These are phyloP conservation scores for Malassezia sp. DNA, from an alignment of 1,284 basidiomycete species.

Conservation along the genomic window DNA sequence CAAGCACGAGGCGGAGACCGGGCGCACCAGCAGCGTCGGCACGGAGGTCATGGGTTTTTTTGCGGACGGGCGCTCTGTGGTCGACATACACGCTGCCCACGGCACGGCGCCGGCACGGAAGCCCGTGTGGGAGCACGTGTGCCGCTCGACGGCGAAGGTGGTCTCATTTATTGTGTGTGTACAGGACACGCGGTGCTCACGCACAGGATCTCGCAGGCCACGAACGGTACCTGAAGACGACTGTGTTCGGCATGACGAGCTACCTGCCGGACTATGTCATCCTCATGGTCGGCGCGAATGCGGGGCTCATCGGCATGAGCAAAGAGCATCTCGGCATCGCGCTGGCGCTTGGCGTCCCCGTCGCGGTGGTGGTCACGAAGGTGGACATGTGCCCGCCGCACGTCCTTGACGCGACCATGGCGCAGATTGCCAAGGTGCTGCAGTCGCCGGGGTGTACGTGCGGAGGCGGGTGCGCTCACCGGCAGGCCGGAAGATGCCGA, in stretches of 20 bases:
- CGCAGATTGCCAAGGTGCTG: slow-evolving; percentile 83
- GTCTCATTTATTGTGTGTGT: slow-evolving; percentile 89
- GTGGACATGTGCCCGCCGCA: slow-evolving; percentile 96
- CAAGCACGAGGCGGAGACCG: slow-evolving; percentile 93
- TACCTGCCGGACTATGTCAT: slow-evolving; percentile 90
- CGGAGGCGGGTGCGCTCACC: too few species aligned
- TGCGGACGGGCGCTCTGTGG: slow-evolving; percentile 27
- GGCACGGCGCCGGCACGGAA: slow-evolving; percentile 24
- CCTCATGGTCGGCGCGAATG: slow-evolving; percentile 90
- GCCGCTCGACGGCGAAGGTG: slow-evolving; percentile 75
- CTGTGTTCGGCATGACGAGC: slow-evolving; percentile 84
- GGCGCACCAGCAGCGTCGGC: slow-evolving; percentile 84
- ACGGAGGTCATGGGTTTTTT: slow-evolving; percentile 63
- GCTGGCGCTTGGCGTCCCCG: slow-evolving; percentile 80
- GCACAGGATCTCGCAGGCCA: slow-evolving; percentile 41
- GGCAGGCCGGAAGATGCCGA: slow-evolving; percentile 45
- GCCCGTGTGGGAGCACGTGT: slow-evolving; percentile 80
- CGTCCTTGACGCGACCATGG: slow-evolving; percentile 75
- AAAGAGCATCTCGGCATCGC: slow-evolving; percentile 86
- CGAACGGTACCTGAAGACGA: slow-evolving; percentile 60
- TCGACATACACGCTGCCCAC: slow-evolving; percentile 17
- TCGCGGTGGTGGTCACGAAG: slow-evolving; percentile 91
- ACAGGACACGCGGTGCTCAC: too few species aligned
- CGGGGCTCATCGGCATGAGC: slow-evolving; percentile 87
- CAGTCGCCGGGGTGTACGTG: slow-evolving; percentile 91